Percentiles rank a stretch among this genome's conserved stretches.
phyloP scores from a whole-genome alignment of 2,329 filamentous ascomycete species.

The Rutstroemia sp. region DNA sequence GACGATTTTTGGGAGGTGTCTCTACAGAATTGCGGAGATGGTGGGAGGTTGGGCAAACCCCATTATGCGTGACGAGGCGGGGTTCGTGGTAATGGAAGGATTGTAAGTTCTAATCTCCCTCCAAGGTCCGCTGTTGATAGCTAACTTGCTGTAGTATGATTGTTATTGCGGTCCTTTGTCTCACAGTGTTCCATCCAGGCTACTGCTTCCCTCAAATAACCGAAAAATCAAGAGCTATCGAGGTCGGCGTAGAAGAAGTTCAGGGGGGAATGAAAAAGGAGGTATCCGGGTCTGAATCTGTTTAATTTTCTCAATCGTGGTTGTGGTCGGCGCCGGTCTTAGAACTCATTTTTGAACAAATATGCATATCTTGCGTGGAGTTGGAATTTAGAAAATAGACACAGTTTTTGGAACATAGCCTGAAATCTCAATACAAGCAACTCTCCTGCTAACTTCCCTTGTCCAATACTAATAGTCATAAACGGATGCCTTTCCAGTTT shows the following conservation, averaged over 20 bases:
- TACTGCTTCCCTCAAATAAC: constrained; percentile 15
- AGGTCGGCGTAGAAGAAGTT: background rate
- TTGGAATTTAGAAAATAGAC: too few species aligned
- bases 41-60: constrained; percentile 55
- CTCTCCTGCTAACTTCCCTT: too few species aligned
- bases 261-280: background rate
- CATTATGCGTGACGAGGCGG: constrained; percentile 55
- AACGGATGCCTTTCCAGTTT: too few species aligned
- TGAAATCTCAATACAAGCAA: too few species aligned
- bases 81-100: constrained; percentile 52
- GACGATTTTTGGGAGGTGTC: constrained; percentile 18
- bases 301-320: background rate
- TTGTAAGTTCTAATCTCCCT: constrained; percentile 31
- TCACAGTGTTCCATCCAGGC: constrained; percentile 40
- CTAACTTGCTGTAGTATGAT: constrained; percentile 32
- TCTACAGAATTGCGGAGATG: constrained; percentile 47
- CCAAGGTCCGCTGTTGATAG: too few species aligned
- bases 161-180: constrained; percentile 35
- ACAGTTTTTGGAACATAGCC: too few species aligned
- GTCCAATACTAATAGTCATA: too few species aligned
- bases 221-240: background rate
- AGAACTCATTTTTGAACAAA: too few species aligned
- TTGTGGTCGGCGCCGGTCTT: too few species aligned
- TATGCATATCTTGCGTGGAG: too few species aligned
- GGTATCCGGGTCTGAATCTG: background rate